Evolutionary conservation across 306 rosid species (phyloP).

Genomic region (Senna tora): DNA sequence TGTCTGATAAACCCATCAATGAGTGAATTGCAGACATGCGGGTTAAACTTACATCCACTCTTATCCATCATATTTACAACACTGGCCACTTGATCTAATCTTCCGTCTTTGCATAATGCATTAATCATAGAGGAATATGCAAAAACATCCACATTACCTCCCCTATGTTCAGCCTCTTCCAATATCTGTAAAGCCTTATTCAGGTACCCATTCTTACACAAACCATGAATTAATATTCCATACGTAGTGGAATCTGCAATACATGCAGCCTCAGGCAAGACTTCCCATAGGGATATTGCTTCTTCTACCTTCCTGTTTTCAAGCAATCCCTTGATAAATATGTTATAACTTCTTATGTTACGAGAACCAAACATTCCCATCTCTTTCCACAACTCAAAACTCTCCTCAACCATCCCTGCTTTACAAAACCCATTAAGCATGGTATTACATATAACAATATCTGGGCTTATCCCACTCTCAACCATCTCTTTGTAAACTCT

Average conservation of each 20-base stretch:
- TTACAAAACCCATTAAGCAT: constrained; percentile 69
- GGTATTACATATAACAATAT: constrained; percentile 65
- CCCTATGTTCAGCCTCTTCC: constrained; percentile 55
- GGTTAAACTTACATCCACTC: constrained; percentile 53
- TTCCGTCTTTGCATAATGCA: constrained; percentile 68
- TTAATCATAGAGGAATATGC: constrained; percentile 72
- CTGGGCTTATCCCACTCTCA: constrained; percentile 59
- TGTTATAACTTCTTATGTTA: constrained; percentile 70
- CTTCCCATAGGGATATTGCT: constrained; percentile 59
- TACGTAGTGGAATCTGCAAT: constrained; percentile 61
- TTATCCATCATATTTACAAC: constrained; percentile 58
- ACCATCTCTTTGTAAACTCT: constrained; percentile 64
- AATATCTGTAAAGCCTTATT: constrained; percentile 68
- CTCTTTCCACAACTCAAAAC: constrained; percentile 52
- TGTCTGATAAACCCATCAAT: constrained; percentile 66
- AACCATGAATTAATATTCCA: constrained; percentile 74
- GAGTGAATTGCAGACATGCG: constrained; percentile 73
- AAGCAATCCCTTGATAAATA: constrained; percentile 72
- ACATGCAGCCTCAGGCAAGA: constrained; percentile 48
- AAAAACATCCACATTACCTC: constrained; percentile 59
- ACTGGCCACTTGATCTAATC: constrained; percentile 65
- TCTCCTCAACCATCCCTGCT: constrained; percentile 54
- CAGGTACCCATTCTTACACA: constrained; percentile 73
- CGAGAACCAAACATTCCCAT: constrained; percentile 61
- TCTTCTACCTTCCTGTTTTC: constrained; percentile 56